These are phyloP conservation scores for Geosmithia flava DNA, from an alignment of 2,329 filamentous ascomycete genomes.

Conservation along the genomic window DNA sequence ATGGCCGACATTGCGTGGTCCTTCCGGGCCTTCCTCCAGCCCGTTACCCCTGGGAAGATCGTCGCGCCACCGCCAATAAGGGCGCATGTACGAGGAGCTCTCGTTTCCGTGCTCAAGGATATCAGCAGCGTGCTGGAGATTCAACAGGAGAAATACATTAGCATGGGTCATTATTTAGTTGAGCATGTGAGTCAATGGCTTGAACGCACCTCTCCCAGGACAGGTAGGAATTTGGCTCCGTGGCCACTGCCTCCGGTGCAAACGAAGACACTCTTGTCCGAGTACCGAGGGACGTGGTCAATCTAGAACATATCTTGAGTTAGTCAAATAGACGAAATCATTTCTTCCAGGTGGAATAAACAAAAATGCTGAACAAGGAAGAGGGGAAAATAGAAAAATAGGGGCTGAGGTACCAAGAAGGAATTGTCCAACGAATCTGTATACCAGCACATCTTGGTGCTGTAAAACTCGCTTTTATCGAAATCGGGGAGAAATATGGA, in stretches of 20 bases:
- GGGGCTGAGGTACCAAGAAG: slow-evolving; percentile 9
- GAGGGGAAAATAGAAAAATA: neutral
- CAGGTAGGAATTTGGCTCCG: slow-evolving; percentile 21
- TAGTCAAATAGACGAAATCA: too few relatives aligned
- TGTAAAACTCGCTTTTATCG: slow-evolving; percentile 9
- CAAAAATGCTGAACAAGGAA: too few relatives aligned
- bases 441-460: slow-evolving; percentile 19
- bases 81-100: slow-evolving; percentile 14
- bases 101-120: slow-evolving; percentile 13
- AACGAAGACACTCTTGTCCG: slow-evolving; percentile 16
- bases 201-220: slow-evolving; percentile 15
- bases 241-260: slow-evolving; percentile 21
- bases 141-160: neutral
- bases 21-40: neutral
- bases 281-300: slow-evolving; percentile 17
- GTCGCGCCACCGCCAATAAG: slow-evolving; percentile 17
- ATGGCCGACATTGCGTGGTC: neutral
- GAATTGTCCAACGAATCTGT: slow-evolving; percentile 20
- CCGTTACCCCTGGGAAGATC: too few relatives aligned
- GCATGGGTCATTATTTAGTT: too few relatives aligned
- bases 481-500: slow-evolving; percentile 15
- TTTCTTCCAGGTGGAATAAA: too few relatives aligned
- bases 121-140: slow-evolving; percentile 15
- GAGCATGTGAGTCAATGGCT: too few relatives aligned
- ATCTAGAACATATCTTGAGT: slow-evolving; percentile 7